Base-by-base conservation (phyloP, 176 grass and related monocot genomes). In the Sorghum bicolor region DNA sequence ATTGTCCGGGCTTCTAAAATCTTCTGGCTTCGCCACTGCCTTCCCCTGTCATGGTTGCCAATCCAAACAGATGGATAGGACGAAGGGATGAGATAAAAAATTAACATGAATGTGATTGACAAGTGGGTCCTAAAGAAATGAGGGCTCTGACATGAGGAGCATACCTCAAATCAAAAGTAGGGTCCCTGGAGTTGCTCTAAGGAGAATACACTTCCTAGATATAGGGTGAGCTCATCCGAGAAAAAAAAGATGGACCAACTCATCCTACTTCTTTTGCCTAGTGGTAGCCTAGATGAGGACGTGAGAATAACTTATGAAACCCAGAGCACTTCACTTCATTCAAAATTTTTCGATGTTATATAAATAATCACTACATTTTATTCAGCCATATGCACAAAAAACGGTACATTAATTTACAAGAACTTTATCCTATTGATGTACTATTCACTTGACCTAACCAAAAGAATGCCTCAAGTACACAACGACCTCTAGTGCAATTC, bases 381-480 rank as follows among this genome's bases (percentile, higher is more conserved):
- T 24, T 58, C 55, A 53, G 31, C 8, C 26, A 64, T 30, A 32
- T 34, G 31, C 25, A 22, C 1, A 37, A 26, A 71, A 31, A 19
- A 83, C n/a, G 34, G 20, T 6, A 81, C 45, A 20, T 82, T n/a
- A n/a, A 32, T 32, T 73, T 79, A 83, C 84, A 90, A 74, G 44
- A 72, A 78, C 30, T 41, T 81, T n/a, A 72, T 78, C 58, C 79
- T 73, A 86, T 77, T 82, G 72, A 82, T 81, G 22, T 22, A 66
- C 73, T 48, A 74, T 41, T 12, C 25, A 64, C 63, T 61, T 86
- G 68, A 62, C 40, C 80, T 87, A 78, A 39, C 67, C 47, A 48
- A 83, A 90, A 87, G 45, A 86, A 86, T 79, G 63, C 64, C 38
- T 74, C 74, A 79, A 74, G 58, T 79, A 83, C 58, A 79, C 38